Conservation (phyloP, 768 basidiomycete species). For the Russula virescens region DNA sequence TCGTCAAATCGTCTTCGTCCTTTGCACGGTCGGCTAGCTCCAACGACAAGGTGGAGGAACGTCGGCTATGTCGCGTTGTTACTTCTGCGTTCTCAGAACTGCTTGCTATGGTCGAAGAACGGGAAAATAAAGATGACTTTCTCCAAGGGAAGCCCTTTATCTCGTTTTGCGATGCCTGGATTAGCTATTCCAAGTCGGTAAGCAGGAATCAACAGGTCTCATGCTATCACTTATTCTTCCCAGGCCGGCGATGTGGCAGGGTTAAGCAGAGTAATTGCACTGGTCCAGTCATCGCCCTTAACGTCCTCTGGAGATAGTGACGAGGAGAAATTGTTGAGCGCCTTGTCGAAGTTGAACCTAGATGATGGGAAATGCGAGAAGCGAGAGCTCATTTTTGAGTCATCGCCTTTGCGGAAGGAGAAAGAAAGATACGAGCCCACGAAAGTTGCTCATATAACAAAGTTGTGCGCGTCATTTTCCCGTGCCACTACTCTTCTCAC, state of each 20-base stretch:
- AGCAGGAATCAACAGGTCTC: conserved; percentile 19
- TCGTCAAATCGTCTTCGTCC: conserved; percentile 42
- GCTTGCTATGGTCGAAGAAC: conserved; percentile 36
- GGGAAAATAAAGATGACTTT: conserved; percentile 37
- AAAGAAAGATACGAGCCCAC: neutral
- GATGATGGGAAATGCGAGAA: neutral
- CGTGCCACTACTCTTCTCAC: conserved; percentile 16
- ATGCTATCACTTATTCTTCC: conserved; percentile 3
- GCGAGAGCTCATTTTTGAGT: neutral
- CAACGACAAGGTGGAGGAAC: conserved; percentile 12
- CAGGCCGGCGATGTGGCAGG: conserved; percentile 44
- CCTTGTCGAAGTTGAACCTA: conserved; percentile 16
- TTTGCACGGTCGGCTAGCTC: conserved; percentile 31
- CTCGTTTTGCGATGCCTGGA: conserved; percentile 68
- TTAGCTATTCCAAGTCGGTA: conserved; percentile 60
- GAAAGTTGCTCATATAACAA: conserved; percentile 12
- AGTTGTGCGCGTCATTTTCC: conserved; percentile 22
- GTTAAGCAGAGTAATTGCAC: conserved; percentile 10
- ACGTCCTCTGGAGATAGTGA: neutral
- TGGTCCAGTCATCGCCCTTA: conserved; percentile 13
- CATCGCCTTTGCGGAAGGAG: neutral
- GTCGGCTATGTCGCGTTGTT: conserved; percentile 29
- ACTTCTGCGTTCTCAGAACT: conserved; percentile 42
- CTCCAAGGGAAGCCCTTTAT: conserved; percentile 49
- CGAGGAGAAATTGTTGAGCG: conserved; percentile 12